These are phyloP conservation scores for Calycina marina DNA, from an alignment of 2,329 filamentous ascomycete genomes.

Conservation along the genomic window DNA sequence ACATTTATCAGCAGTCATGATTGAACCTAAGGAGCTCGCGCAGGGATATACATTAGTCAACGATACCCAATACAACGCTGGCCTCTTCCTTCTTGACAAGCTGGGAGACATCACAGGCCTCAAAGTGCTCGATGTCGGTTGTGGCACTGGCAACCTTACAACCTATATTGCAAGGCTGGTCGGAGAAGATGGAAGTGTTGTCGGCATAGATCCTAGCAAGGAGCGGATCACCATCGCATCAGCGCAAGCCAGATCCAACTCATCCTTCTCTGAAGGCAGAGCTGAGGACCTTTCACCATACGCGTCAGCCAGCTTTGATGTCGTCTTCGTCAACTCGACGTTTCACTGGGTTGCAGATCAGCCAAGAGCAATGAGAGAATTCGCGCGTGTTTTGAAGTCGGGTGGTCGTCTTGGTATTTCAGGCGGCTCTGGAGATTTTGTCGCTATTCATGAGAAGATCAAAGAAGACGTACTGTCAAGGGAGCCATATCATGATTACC, in stretches of 20 bases:
- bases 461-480: slow-evolving; percentile 6
- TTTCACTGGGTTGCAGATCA: slow-evolving; percentile 8
- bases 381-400: slow-evolving; percentile 4
- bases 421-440: slow-evolving; percentile 7
- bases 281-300: slow-evolving; percentile 6
- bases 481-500: slow-evolving; percentile 5
- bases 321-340: slow-evolving; percentile 6
- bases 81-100: slow-evolving; percentile 3
- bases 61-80: slow-evolving; percentile 5
- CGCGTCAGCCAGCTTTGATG: slow-evolving; percentile 3
- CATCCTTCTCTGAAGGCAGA: slow-evolving; percentile 3
- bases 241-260: neutral
- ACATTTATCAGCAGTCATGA: too few species aligned
- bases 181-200: slow-evolving; percentile 1
- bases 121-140: slow-evolving; percentile 23
- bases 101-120: slow-evolving; percentile 1
- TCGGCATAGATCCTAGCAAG: slow-evolving; percentile 6
- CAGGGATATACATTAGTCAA: slow-evolving; percentile 7
- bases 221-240: slow-evolving; percentile 6
- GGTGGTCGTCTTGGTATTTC: slow-evolving; percentile 7
- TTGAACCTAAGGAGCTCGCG: slow-evolving; percentile 9
- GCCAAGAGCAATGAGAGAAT: slow-evolving; percentile 2
- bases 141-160: slow-evolving; percentile 23
- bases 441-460: slow-evolving; percentile 7
- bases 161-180: slow-evolving; percentile 3